A percentile compares a stretch with the other conserved stretches of the same genome.
Conservation (phyloP, 257 asterid genomes). For the Solanum etuberosum region DNA sequence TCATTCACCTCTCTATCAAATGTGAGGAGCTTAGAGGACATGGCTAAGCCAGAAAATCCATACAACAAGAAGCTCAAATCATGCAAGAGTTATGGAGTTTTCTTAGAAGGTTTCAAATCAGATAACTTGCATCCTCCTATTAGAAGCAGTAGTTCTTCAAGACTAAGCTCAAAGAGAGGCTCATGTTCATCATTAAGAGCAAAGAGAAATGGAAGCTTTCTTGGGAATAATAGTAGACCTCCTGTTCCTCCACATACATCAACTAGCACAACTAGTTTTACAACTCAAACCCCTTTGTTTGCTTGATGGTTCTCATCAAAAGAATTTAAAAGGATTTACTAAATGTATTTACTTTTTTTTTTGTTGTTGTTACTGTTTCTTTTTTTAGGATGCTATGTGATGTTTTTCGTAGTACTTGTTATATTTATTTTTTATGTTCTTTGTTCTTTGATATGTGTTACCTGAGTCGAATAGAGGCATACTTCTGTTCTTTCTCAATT, state of each 20-base stretch:
- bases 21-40: conserved; percentile 47
- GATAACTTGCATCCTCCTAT: not conserved
- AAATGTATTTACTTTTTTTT: not conserved
- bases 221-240: conserved; percentile 14
- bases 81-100: conserved; percentile 36
- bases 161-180: conserved; percentile 7
- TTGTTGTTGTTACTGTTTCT: not conserved
- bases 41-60: conserved; percentile 48
- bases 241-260: conserved; percentile 25
- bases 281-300: conserved; percentile 23
- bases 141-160: conserved; percentile 17
- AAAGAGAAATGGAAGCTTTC: conserved; percentile 18
- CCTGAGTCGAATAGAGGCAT: not conserved
- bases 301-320: conserved; percentile 4
- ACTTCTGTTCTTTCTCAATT: not conserved
- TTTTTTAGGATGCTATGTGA: not conserved
- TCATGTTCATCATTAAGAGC: conserved; percentile 16
- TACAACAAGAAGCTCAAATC: conserved; percentile 47
- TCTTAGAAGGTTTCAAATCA: conserved; percentile 4
- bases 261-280: conserved; percentile 18
- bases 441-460: not conserved
- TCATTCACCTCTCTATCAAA: conserved; percentile 44
- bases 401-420: not conserved
- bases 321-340: not conserved
- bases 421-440: not conserved